These are phyloP conservation scores for Marasmius tenuissimus DNA, from an alignment of 1,284 basidiomycete genomes.

Conservation along the genomic window DNA sequence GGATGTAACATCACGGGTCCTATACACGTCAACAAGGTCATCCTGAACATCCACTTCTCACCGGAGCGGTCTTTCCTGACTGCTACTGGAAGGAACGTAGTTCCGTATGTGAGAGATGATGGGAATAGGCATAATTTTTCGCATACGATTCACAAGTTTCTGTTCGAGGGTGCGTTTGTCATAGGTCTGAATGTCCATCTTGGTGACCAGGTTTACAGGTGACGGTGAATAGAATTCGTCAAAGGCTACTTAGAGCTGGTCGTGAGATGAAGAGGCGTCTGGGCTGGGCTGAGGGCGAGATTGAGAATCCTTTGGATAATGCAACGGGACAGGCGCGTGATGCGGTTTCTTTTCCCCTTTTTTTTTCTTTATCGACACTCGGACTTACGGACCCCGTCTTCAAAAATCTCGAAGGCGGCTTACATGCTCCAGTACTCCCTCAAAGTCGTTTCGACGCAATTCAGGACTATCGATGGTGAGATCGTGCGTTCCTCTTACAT, in stretches of 20 bases:
- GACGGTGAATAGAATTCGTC: constrained; percentile 76
- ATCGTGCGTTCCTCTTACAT: constrained; percentile 43
- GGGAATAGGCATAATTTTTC: constrained; percentile 92
- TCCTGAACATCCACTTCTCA: constrained; percentile 87
- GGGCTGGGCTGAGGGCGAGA: constrained; percentile 46
- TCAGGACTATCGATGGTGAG: constrained; percentile 78
- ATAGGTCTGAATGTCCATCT: too few relatives aligned
- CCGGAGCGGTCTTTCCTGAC: constrained; percentile 94
- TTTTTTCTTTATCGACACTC: constrained; percentile 7
- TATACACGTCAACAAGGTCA: constrained; percentile 95
- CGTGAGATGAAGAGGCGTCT: constrained; percentile 76
- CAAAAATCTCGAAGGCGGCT: constrained; percentile 67
- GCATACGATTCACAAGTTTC: constrained; percentile 82
- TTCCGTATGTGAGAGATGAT: constrained; percentile 92
- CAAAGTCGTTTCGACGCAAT: constrained; percentile 94
- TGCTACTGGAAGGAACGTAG: constrained; percentile 74
- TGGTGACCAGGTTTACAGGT: constrained; percentile 24
- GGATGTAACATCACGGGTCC: constrained; percentile 94
- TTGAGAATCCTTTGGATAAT: constrained; percentile 80
- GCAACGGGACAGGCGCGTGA: constrained; percentile 60
- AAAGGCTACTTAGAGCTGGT: constrained; percentile 61
- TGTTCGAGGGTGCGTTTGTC: constrained; percentile 62
- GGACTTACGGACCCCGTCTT: constrained; percentile 3
- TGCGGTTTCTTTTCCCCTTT: constrained; percentile 6
- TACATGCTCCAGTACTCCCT: constrained; percentile 98